phyloP scores from a whole-genome alignment of 2,329 filamentous ascomycete genomes.

The Nemania serpens region DNA sequence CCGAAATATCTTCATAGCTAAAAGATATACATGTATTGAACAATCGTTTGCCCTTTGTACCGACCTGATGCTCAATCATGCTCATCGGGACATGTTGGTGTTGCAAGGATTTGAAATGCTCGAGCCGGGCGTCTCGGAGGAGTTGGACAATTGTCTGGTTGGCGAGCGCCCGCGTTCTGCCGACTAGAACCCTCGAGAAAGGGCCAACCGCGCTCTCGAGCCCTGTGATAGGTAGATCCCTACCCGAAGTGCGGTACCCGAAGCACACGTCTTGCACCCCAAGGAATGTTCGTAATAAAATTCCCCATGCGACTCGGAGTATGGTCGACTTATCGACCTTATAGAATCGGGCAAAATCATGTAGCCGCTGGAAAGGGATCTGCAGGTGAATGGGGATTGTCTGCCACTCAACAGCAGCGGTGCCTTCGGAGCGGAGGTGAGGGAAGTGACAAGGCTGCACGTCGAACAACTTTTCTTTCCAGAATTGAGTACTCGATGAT shows the following conservation, averaged over 20 bases:
- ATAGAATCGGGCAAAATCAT: constrained; percentile 49
- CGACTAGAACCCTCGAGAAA: constrained; percentile 44
- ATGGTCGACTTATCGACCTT: constrained; percentile 54
- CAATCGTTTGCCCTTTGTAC: constrained; percentile 47
- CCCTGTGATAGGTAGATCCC: constrained; percentile 49
- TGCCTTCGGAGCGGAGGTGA: constrained; percentile 39
- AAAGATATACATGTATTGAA: constrained; percentile 59
- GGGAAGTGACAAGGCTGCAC: constrained; percentile 54
- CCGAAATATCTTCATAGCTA: constrained; percentile 44
- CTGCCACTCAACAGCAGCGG: constrained; percentile 38
- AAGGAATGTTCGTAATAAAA: constrained; percentile 60
- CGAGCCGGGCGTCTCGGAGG: constrained; percentile 34
- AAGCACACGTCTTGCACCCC: constrained; percentile 59
- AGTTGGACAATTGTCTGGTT: constrained; percentile 34
- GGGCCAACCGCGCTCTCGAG: constrained; percentile 52
- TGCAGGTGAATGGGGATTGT: constrained; percentile 48
- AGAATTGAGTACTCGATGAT: constrained; percentile 50
- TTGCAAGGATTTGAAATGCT: constrained; percentile 37
- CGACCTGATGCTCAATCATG: constrained; percentile 53
- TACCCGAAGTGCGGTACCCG: constrained; percentile 54
- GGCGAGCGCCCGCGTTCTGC: constrained; percentile 29
- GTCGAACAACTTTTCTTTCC: constrained; percentile 48
- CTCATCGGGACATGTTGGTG: constrained; percentile 53
- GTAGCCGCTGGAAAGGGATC: constrained; percentile 47
- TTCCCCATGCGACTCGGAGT: constrained; percentile 63